Base-by-base conservation (phyloP, 179 eudicot genomes). In the Corrigiola litoralis region DNA sequence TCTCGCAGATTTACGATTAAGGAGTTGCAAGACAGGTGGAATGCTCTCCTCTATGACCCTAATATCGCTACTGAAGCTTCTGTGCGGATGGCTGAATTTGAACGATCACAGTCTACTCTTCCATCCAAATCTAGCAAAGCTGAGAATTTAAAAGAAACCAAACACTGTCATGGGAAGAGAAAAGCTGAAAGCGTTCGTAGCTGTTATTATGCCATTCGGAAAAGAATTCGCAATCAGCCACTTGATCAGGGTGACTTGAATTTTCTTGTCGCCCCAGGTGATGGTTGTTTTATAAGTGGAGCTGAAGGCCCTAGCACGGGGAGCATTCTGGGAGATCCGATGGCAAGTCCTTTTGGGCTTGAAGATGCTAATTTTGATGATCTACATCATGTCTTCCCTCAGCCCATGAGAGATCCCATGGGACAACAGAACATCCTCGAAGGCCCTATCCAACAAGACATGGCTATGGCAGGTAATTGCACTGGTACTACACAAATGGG, bases 1-100 rank as follows among this genome's bases (percentile, higher is more conserved):
- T 86, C 92, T 37, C 75, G 66, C 10, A 70, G 77, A 31, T 84
- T 73, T 73, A 77, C 85, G 0, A 36, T 77, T 44, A 72, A 80
- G 65, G 86, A 86, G 66, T 66, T 84, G 63, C 77, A 81, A 73
- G 82, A 86, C 76, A 87, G 87, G 63, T 86, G 96, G 92, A 66
- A 52, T 65, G 72, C 87, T 18, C 84, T 86, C 37, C 86, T 84
- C 14, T 87, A 87, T 70, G 85, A 87, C 63, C 85, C 92, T 21
- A 62, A 42, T 48, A 76, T 78, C 63, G 82, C 88, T 63, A 72
- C 51, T 12, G 82, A 82, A 79, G 83, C 90, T 31, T 68, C 90
- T 52, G 71, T 53, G 32, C 70, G 38, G 45, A 83, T 86, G 81
- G 68, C 76, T 40, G 85, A 86, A 69, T 61, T 72, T 60, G 87